Conservation (phyloP, 2,329 filamentous ascomycete species). For the Dactylellina leptospora region DNA sequence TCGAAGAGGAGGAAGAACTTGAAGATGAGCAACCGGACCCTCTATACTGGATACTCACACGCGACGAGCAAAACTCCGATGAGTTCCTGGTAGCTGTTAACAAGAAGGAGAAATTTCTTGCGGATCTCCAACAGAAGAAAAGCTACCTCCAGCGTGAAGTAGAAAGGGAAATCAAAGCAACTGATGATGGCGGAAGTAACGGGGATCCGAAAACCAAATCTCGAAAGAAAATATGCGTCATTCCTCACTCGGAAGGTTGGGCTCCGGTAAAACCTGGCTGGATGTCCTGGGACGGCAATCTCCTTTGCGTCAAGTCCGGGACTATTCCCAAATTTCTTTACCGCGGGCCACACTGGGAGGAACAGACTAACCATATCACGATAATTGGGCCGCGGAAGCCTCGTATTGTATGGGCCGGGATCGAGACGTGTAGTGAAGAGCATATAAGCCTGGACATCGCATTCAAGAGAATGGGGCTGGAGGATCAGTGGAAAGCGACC, state of each 20-base stretch:
- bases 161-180: too few species aligned
- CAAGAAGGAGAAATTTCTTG: too few species aligned
- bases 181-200: too few species aligned
- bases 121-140: too few species aligned
- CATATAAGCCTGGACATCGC: slow-evolving; percentile 31
- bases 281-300: slow-evolving; percentile 22
- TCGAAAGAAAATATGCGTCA: neutral
- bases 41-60: too few species aligned
- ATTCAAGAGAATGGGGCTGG: slow-evolving; percentile 18
- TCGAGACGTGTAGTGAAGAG: slow-evolving; percentile 8
- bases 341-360: neutral
- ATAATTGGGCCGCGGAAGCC: neutral
- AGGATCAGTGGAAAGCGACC: slow-evolving; percentile 18
- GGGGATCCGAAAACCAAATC: neutral
- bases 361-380: neutral
- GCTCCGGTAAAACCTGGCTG: slow-evolving; percentile 19
- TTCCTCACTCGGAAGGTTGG: slow-evolving; percentile 15
- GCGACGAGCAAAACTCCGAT: too few species aligned
- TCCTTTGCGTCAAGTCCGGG: slow-evolving; percentile 19
- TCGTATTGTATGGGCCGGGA: slow-evolving; percentile 18
- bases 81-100: too few species aligned
- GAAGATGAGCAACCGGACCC: too few species aligned
- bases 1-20: too few species aligned
- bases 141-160: too few species aligned
- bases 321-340: slow-evolving; percentile 32